Conservation (phyloP, 441 rosid species). For the Manihot esculenta region DNA sequence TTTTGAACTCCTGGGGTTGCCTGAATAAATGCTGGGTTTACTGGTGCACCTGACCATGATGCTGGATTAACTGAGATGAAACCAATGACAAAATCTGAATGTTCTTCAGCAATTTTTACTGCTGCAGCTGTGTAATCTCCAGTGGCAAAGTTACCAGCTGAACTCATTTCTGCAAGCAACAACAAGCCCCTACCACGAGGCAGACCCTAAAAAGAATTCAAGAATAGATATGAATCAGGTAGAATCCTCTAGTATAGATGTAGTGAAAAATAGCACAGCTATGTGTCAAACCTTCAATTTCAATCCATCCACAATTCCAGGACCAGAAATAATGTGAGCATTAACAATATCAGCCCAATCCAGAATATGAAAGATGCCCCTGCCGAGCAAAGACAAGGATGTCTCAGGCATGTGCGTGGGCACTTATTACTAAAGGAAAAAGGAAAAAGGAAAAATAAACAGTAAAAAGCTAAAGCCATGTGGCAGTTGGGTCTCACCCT, state of each 20-base stretch:
- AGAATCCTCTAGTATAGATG: neutral
- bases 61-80: conserved; percentile 96
- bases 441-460: neutral
- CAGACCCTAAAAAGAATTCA: conserved; percentile 58
- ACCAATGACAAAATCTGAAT: conserved; percentile 91
- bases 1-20: conserved; percentile 99
- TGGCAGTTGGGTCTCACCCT: conserved; percentile 49
- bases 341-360: conserved; percentile 98
- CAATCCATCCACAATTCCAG: conserved; percentile 88
- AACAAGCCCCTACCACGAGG: conserved; percentile 87
- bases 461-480: neutral
- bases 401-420: conserved; percentile 4
- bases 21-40: conserved; percentile 80
- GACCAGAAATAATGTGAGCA: conserved; percentile 85
- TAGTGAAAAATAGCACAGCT: neutral
- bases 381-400: conserved; percentile 26
- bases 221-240: conserved; percentile 7
- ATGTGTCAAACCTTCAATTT: conserved; percentile 67
- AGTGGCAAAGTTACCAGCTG: conserved; percentile 91
- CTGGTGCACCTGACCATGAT: conserved; percentile 85
- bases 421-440: conserved; percentile 2
- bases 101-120: conserved; percentile 85
- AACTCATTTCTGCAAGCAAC: conserved; percentile 98
- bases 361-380: conserved; percentile 76
- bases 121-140: conserved; percentile 96